Percentiles rank a stretch among this genome's conserved stretches.
Conservation (phyloP, 371 early-diverging fungal genomes). For the Cokeromyces recurvatus region DNA sequence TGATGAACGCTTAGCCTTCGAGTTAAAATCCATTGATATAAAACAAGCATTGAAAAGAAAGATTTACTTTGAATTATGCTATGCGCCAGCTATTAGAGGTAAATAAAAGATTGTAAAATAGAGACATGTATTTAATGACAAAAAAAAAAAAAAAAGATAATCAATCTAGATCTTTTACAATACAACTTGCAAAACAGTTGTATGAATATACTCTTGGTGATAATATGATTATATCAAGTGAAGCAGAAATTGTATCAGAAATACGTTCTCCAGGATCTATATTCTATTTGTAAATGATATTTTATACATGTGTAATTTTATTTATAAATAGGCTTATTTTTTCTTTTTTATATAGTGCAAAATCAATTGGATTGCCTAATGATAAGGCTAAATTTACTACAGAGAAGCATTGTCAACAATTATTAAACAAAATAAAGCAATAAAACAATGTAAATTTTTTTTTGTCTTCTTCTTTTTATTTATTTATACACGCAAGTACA, state of each 20-base stretch:
- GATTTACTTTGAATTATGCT: conserved; percentile 80
- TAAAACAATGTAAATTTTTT: too few relatives aligned
- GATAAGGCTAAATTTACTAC: conserved; percentile 30
- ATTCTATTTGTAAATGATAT: conserved; percentile 30
- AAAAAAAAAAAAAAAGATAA: conserved; percentile 14
- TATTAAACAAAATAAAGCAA: too few relatives aligned
- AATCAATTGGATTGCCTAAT: conserved; percentile 34
- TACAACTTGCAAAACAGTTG: conserved; percentile 26
- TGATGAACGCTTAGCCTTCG: conserved; percentile 68
- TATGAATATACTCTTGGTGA: conserved; percentile 15
- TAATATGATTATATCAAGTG: conserved; percentile 28
- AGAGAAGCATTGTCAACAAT: conserved; percentile 21
- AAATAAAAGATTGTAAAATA: conserved; percentile 3
- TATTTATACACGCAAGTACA: too few relatives aligned
- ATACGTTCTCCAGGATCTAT: conserved; percentile 26
- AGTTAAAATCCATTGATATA: conserved; percentile 55
- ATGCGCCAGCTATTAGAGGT: conserved; percentile 72
- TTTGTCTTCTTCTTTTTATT: too few relatives aligned
- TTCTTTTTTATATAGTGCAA: conserved; percentile 17
- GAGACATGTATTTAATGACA: too few relatives aligned
- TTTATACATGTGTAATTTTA: background rate
- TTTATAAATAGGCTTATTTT: background rate
- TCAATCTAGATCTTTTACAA: conserved; percentile 21
- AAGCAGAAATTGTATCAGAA: conserved; percentile 25
- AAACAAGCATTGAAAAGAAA: conserved; percentile 55